Evolutionary conservation across 768 basidiomycete species (phyloP).

Genomic region (Pluteus cervinus): DNA sequence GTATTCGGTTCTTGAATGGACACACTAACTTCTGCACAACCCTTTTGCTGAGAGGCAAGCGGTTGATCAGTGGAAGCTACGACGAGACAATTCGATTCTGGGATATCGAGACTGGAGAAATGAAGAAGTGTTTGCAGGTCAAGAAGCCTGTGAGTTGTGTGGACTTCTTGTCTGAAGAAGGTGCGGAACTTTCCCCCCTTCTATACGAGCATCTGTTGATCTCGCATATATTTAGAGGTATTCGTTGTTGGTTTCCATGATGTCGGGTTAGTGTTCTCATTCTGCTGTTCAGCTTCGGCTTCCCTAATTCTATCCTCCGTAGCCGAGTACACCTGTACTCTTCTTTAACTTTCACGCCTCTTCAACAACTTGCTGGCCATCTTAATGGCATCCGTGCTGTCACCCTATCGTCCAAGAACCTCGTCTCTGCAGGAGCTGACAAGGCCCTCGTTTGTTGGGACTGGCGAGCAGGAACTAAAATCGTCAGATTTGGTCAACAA

Average conservation of each 20-base stretch:
- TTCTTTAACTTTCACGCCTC: constrained; percentile 74
- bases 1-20: constrained; percentile 69
- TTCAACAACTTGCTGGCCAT: constrained; percentile 82
- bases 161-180: constrained; percentile 79
- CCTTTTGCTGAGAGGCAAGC: constrained; percentile 67
- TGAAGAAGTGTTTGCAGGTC: constrained; percentile 72
- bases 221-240: constrained; percentile 46
- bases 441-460: constrained; percentile 85
- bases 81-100: constrained; percentile 92
- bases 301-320: constrained; percentile 4
- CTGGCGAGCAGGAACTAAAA: constrained; percentile 84
- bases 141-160: constrained; percentile 91
- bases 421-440: constrained; percentile 79
- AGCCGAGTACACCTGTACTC: constrained; percentile 88
- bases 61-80: constrained; percentile 84
- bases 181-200: constrained; percentile 21
- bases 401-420: constrained; percentile 76
- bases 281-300: neutral
- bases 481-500: constrained; percentile 88
- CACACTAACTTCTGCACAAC: constrained; percentile 90
- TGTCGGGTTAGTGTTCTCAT: constrained; percentile 56
- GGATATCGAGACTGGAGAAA: constrained; percentile 63
- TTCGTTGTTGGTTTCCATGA: constrained; percentile 93
- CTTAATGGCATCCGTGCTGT: constrained; percentile 88
- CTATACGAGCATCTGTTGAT: constrained; percentile 1